Evolutionary conservation across 768 basidiomycete genomes (phyloP), one percentile per base, ranked within the genome.

Genomic region (Erythrobasidium yunnanense): DNA sequence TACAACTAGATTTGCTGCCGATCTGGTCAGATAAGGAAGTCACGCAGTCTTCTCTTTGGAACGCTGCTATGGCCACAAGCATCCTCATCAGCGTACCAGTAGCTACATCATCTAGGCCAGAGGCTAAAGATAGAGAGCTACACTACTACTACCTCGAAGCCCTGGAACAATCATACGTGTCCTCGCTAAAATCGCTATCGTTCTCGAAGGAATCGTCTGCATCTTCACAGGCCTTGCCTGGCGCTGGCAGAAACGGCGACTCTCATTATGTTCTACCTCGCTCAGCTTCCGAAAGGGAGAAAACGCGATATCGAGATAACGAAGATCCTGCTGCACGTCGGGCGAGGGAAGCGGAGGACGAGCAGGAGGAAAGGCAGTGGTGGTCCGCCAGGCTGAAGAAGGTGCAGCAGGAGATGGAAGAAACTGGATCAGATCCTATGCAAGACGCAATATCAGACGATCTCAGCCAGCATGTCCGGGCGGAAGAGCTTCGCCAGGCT

Each of bases 321-420:
- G 35, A 30, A 23, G n/a, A 7, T 7, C 4, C 49, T 18, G 18
- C 27, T 20, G 29, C n/a, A 17, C 25, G 22, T 1, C 17, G n/a
- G 18, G 47, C 18, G 60, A 73, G 76, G 66, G 66, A 74, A 6
- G 70, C 74, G 11, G 77, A 78, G 42, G 77, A 78, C 54, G 87
- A 87, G 69, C 74, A 84, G 25, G 84, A 86, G 71, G 84, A 87
- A 68, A 78, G 86, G 0, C 84, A 81, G 2, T 87, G 85, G 85
- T 88, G 87, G 87, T 78, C 82, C 13, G 70, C 83, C 45, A 77
- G 84, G 49, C 86, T 87, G 69, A 82, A 83, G 70, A 81, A 84
- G 68, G 81, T 85, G 8, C 25, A 53, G 55, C 47, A 34, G 23
- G 73, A 74, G 47, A 45, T 72, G 50, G 23, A 18, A 38, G 55